phyloP scores from a whole-genome alignment of 495 filamentous ascomycete species.

The Penicillium paradoxum region DNA sequence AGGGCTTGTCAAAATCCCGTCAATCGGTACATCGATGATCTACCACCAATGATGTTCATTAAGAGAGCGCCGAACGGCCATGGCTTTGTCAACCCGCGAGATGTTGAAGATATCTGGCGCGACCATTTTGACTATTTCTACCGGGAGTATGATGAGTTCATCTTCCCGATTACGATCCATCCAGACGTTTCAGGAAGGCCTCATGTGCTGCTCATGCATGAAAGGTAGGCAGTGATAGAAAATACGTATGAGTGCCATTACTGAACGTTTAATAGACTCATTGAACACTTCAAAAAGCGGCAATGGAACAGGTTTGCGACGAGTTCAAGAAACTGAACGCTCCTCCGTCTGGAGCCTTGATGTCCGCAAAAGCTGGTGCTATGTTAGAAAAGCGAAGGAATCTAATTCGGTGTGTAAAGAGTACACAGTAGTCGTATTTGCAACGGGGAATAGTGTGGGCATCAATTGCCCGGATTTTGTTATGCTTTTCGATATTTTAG shows the following conservation, averaged over 20 bases:
- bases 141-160: constrained; percentile 61
- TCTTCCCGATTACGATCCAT: constrained; percentile 65
- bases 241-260: too few relatives aligned
- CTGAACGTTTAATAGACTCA: constrained; percentile 40
- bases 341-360: constrained; percentile 20
- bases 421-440: too few relatives aligned
- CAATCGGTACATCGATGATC: constrained; percentile 66
- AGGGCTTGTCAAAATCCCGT: constrained; percentile 60
- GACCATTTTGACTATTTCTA: constrained; percentile 68
- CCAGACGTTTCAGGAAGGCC: constrained; percentile 62
- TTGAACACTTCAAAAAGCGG: constrained; percentile 66
- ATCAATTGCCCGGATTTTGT: too few relatives aligned
- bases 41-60: constrained; percentile 58
- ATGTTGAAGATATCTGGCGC: constrained; percentile 52
- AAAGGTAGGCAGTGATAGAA: constrained; percentile 30
- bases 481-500: too few relatives aligned
- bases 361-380: constrained; percentile 21
- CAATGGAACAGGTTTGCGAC: constrained; percentile 60
- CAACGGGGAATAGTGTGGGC: too few relatives aligned
- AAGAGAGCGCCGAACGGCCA: constrained; percentile 54
- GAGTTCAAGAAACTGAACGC: constrained; percentile 50
- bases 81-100: constrained; percentile 54
- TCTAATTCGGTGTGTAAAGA: too few relatives aligned
- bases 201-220: constrained; percentile 62
- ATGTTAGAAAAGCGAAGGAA: constrained; percentile 14